Conservation (phyloP, 2,329 filamentous ascomycete genomes). For the Paraconiothyrium sp. region DNA sequence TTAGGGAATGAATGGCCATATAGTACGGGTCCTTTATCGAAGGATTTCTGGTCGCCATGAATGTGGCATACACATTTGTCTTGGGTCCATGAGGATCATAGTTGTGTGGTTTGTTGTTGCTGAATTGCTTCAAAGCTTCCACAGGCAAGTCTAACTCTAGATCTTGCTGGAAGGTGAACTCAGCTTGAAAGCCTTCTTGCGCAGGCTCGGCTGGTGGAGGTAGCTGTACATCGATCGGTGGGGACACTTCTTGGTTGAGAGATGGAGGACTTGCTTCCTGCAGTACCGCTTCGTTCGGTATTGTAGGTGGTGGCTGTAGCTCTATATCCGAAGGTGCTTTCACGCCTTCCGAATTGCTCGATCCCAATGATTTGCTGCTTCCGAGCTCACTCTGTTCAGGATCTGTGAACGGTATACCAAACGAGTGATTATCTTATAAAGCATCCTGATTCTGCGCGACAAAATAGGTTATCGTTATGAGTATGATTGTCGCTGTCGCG, state of each 20-base stretch:
- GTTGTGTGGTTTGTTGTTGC: slow-evolving; percentile 34
- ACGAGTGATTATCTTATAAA: slow-evolving; percentile 1
- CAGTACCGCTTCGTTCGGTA: background rate
- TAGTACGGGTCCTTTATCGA: slow-evolving; percentile 48
- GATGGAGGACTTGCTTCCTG: background rate
- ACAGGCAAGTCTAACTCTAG: slow-evolving; percentile 35
- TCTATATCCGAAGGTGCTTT: background rate
- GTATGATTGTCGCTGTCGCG: slow-evolving; percentile 11
- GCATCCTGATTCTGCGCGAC: slow-evolving; percentile 2
- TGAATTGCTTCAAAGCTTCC: slow-evolving; percentile 25
- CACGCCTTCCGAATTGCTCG: background rate
- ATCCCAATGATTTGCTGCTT: background rate
- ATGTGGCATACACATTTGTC: slow-evolving; percentile 43
- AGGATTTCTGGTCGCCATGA: slow-evolving; percentile 42
- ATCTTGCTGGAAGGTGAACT: slow-evolving; percentile 40
- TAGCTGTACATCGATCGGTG: background rate
- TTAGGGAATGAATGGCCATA: slow-evolving; percentile 44
- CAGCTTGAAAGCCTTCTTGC: slow-evolving; percentile 26
- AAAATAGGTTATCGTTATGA: background rate
- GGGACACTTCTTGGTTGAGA: background rate
- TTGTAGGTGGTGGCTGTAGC: background rate
- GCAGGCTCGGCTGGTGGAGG: slow-evolving; percentile 7
- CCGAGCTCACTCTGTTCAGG: background rate
- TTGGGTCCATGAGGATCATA: slow-evolving; percentile 28
- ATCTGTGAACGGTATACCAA: slow-evolving; percentile 3